These are phyloP conservation scores for Aspergillus unguis DNA, from an alignment of 2,329 filamentous ascomycete genomes.

Conservation along the genomic window DNA sequence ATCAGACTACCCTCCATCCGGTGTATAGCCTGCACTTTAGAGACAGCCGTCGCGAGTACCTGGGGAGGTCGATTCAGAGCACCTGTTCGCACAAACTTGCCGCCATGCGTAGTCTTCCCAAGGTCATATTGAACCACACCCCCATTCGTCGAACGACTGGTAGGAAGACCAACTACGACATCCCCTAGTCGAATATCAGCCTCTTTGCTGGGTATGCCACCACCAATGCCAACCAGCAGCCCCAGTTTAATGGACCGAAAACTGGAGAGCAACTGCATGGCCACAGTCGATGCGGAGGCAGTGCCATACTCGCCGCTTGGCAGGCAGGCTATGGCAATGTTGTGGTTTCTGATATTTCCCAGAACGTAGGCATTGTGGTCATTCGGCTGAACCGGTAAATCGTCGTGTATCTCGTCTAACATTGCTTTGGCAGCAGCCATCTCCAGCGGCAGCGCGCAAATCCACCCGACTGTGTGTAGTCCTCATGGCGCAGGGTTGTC, in stretches of 20 bases:
- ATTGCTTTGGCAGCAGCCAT: not conserved
- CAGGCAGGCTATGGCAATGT: slow-evolving; percentile 5
- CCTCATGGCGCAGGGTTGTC: not conserved
- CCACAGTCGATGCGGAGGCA: not conserved
- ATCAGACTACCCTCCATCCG: not conserved
- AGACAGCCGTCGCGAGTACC: not conserved
- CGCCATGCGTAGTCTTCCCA: not conserved
- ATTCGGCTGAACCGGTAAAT: not conserved
- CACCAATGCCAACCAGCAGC: slow-evolving; percentile 6
- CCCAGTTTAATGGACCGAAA: slow-evolving; percentile 16
- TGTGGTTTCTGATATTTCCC: not conserved
- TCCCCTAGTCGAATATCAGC: slow-evolving; percentile 3
- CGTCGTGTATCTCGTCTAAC: not conserved
- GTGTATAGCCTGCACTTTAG: not conserved
- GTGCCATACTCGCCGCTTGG: slow-evolving; percentile 4
- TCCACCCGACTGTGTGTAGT: slow-evolving; percentile 1
- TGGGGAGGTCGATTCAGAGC: not conserved
- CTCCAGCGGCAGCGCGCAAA: not conserved
- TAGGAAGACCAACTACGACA: slow-evolving; percentile 1
- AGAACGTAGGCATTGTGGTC: slow-evolving; percentile 1
- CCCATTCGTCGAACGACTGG: not conserved
- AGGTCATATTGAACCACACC: slow-evolving; percentile 9
- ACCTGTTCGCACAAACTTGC: not conserved
- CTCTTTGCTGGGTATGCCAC: not conserved
- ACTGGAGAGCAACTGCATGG: slow-evolving; percentile 11